Evolutionary conservation across 129 eudicot species (phyloP), one percentile per base, ranked within the genome.

Genomic region (Arctium lappa): DNA sequence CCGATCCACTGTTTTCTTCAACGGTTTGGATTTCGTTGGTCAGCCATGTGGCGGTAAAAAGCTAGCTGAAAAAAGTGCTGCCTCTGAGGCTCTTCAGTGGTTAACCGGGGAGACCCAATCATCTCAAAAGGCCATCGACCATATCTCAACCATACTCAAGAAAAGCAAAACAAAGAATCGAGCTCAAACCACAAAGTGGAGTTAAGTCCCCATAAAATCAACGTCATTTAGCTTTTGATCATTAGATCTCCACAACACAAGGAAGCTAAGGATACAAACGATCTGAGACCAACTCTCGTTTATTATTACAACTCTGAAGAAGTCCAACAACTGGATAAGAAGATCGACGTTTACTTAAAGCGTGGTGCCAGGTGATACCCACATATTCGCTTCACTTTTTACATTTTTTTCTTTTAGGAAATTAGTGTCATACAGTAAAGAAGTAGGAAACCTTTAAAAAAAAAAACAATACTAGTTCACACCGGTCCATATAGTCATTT

Each of bases 41-140:
- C 89, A 82, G 78, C 94, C 99, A 30, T 83, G 94, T 80, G 85
- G 85, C 44, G 85, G 90, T 85, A 95, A 95, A 83, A 95, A 87
- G 82, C 90, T 81, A 30, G 97, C 99, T 1, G 99, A 95, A 85
- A 95, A 93, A 81, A 94, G 91, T 80, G 99, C 97, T 18, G 99
- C 99, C 44, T 84, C 90, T 31, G 93, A 91, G 86, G 99, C 99
- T 86, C 82, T 95, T 38, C 88, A 72, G 80, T 95, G 94, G 94
- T 87, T 95, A 89, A 93, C 91, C 16, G 97, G 97, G 1, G 99
- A 90, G 62, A 81, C 85, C 80, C 90, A 83, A 32, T 85, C 94
- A 72, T 87, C 94, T 22, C 83, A 70, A 31, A 86, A 83, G 48
- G 88, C 91, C 2, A 79, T 95, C 16, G 90, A 91, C 69, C 74